Percentiles rank a stretch among this genome's conserved stretches.
Evolutionary conservation across 139 green algal genomes (phyloP).

Genomic region (Parachlorella kessleri): DNA sequence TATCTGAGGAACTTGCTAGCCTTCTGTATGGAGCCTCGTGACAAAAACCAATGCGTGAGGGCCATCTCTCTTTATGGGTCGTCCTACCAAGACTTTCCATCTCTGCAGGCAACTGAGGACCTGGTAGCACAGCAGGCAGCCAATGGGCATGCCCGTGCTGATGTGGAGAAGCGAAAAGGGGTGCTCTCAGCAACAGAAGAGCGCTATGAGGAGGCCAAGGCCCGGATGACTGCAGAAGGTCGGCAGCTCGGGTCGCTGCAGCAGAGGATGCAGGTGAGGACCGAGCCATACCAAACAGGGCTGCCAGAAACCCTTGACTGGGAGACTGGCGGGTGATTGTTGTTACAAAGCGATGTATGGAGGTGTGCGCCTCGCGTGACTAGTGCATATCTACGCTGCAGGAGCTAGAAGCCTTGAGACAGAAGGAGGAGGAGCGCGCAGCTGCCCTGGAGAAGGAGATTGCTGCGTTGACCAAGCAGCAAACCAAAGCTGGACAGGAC

Average conservation of each 20-base stretch:
- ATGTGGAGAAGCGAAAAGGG: conserved; percentile 2
- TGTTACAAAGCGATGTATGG: too few species aligned
- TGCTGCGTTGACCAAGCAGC: conserved; percentile 12
- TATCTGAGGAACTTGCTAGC: too few species aligned
- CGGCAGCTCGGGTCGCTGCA: conserved; percentile 20
- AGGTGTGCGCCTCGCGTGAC: too few species aligned
- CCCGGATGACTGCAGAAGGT: conserved; percentile 16
- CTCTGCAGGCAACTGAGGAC: neutral
- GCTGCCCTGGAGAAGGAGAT: conserved; percentile 7
- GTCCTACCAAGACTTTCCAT: too few species aligned
- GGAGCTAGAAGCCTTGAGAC: conserved; percentile 8
- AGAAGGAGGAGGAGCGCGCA: neutral
- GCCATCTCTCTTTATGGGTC: too few species aligned
- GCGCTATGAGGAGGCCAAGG: neutral
- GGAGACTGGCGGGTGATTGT: too few species aligned
- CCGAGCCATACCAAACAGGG: too few species aligned
- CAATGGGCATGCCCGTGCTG: conserved; percentile 4
- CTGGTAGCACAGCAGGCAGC: neutral
- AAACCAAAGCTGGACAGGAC: conserved; percentile 16
- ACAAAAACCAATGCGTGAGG: too few species aligned
- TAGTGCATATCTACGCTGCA: too few species aligned
- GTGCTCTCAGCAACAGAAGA: neutral
- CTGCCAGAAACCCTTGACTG: too few species aligned
- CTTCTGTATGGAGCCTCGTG: too few species aligned
- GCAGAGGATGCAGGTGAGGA: conserved; percentile 20